Evolutionary conservation across 805 yeast genomes (phyloP), one percentile per base, ranked within the genome.

Genomic region (Lipomyces orientalis): DNA sequence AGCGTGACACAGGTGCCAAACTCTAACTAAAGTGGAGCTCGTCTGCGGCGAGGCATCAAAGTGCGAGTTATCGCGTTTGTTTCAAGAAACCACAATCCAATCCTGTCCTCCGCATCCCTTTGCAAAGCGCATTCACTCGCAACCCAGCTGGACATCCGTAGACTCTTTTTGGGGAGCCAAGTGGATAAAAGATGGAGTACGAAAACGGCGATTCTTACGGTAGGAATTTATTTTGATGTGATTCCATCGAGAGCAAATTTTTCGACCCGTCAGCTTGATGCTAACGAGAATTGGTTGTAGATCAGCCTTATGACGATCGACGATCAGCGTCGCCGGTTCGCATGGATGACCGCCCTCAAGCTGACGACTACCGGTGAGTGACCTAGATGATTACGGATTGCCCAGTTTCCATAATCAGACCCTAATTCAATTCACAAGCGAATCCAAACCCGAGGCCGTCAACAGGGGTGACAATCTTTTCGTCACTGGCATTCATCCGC

Each of bases 381-480:
- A 29, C n/a, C 55, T 10, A 52, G 31, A 25, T 52, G n/a, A 43
- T 43, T 43, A 2, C 7, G 57, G 3, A 25, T 25, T 25, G 39
- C 29, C 33, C 10, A 8, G 58, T 33, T 9, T 60, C 10, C 29
- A 25, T 33, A 29, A 16, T 22, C 25, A 52, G n/a, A 6, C 19
- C 2, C 49, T 46, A n/a, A 49, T 35, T 9, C 14, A 46, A 25
- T 3, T 12, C 5, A 16, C 29, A 14, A 58, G 34, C 25, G 31
- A 37, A 10, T 10, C 34, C 5, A 31, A 25, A 31, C 29, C 56
- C 16, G 79, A 74, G 35, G 71, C 74, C 46, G 60, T 60, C 61
- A 67, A 67, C 69, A 52, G 12, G 31, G 80, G 80, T 14, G 78
- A 78, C 66, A 78, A 78, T 63, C 66, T 78, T 58, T 79, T 77